Evolutionary conservation across 352 stramenopile species (phyloP), one percentile per base, ranked within the genome.

Genomic region (Globisporangium paroecandrum): DNA sequence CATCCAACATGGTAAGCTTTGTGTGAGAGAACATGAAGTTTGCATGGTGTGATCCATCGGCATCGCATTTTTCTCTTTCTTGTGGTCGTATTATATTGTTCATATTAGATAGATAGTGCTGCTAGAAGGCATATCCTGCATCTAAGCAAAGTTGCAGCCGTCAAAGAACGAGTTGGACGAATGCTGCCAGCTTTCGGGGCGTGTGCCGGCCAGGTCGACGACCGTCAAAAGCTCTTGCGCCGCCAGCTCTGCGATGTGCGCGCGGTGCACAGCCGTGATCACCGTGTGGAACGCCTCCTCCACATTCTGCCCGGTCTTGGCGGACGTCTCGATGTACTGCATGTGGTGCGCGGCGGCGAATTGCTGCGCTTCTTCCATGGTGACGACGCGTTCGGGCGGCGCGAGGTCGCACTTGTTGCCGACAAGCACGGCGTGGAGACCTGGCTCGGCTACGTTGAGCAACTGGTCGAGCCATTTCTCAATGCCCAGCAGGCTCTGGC

Each of bases 311-410:
- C 83, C 84, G 0, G 82, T 91, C 76, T 91, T 91, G 60, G 86
- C 86, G 13, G 83, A 91, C n/a, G 86, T 93, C 68, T 94, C 86
- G 34, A 93, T 69, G 73, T 91, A 94, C 41, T 72, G 70, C 86
- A 94, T 88, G 76, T 92, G 82, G 15, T 90, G 81, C 15, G 76
- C 66, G 7, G 75, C 75, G 1, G 86, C 86, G 70, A 89, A 94
- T 53, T 87, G 72, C 43, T 87, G 78, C 0, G 82, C 86, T 77
- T 94, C 86, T 3, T 89, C 79, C 15, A 68, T 72, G 7, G 72
- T 78, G 25, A 94, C 81, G 12, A 66, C 77, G 20, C 86, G 72
- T 57, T 88, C 73, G 7, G 75, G 60, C 0, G 46, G 54, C 1
- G 76, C 64, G 18, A 89, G 68, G 49, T 94, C 86, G 53, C 81